A percentile compares a stretch with the other conserved stretches of the same genome.
phyloP scores from a whole-genome alignment of 2,329 filamentous ascomycete genomes.

The Thielaviopsis musarum region DNA sequence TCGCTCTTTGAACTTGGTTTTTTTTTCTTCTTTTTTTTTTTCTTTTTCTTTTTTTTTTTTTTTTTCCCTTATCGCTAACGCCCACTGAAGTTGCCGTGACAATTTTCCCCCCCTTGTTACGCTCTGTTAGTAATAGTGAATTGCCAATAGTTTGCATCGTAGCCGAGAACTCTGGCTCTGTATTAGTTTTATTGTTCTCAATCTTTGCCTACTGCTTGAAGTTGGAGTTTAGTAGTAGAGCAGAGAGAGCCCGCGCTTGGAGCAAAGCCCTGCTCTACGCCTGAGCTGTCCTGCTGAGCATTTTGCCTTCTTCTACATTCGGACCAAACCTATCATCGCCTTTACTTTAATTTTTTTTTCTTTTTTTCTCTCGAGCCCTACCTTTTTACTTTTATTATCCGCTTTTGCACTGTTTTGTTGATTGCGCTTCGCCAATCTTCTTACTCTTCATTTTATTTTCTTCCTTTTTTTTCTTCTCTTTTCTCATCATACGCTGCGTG shows the following conservation, averaged over 20 bases:
- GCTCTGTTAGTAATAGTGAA: neutral
- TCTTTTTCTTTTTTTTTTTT: neutral
- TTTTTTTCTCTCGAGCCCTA: neutral
- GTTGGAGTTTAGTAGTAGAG: neutral
- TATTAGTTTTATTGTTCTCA: neutral
- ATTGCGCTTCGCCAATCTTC: neutral
- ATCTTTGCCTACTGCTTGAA: neutral
- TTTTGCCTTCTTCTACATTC: neutral
- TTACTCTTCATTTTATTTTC: neutral
- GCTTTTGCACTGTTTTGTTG: neutral
- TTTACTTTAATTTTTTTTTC: neutral
- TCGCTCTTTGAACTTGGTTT: neutral
- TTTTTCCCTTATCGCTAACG: neutral
- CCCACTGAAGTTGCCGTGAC: neutral
- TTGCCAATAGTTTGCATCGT: neutral
- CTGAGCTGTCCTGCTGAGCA: slow-evolving; percentile 8
- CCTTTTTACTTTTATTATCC: neutral
- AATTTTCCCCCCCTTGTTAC: neutral
- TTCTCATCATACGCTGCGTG: neutral
- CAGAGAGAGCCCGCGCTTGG: slow-evolving; percentile 7
- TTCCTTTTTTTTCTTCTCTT: neutral
- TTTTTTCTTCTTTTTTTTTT: neutral
- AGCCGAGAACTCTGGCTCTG: neutral
- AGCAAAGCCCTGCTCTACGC: slow-evolving; percentile 9
- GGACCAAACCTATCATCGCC: neutral